Evolutionary conservation across 2,329 filamentous ascomycete species (phyloP), one percentile per base, ranked within the genome.

Genomic region (Colletotrichum sp.): DNA sequence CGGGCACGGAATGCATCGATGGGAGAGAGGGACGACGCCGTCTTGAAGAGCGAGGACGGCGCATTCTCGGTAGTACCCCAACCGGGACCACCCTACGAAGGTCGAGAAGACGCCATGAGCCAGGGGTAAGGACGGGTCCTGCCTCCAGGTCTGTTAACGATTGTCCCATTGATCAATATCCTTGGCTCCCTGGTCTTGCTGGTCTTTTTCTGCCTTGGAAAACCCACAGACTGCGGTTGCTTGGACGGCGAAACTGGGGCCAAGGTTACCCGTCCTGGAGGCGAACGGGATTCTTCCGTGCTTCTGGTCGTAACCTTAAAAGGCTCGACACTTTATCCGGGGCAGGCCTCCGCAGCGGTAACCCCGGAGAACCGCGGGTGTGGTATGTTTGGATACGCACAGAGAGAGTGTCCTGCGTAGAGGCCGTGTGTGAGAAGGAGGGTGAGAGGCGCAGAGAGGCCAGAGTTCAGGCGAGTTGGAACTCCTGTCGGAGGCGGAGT

Each of bases 201-300:
- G 18, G 10, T 62, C 5, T 34, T 32, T 60, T 44, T 52, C 39
- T 36, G 63, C 64, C 39, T 64, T 30, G 73, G 64, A 48, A 52
- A 68, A 15, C 57, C 57, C 72, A 68, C 62, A 72, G 68, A 72
- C 63, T 24, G 62, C 34, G 32, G 36, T 74, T 71, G 71, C 44
- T 30, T 64, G 55, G 62, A 30, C 48, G 57, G 32, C 28, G 48
- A 72, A 64, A 68, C 63, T 52, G 55, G 57, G 39, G 15, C 39
- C 24, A n/a, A 32, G 57, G 63, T 76, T 69, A 12, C 75, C 76
- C 63, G 36, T 63, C 73, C 44, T 52, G 65, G 76, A 62, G 44
- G 44, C 18, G 26, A 76, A 57, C 55, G 48, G 62, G 32, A 70
- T 59, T 68, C 73, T 63, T 77, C 65, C 75, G 72, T 60, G 26